Conservation (phyloP, 148 eudicot species). For the Amaranthus hypochondriacus region DNA sequence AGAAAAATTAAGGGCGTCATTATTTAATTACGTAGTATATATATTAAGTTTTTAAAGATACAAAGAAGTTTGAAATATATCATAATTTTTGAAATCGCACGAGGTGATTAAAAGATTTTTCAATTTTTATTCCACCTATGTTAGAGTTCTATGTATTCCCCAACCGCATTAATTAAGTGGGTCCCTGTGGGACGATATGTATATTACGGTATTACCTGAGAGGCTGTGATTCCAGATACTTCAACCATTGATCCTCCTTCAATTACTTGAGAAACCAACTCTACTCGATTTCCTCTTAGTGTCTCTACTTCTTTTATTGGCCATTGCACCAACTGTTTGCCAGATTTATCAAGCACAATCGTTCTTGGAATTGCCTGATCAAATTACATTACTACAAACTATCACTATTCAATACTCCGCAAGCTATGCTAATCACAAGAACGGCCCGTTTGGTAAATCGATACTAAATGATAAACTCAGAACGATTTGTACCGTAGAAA, state of each 20-base stretch:
- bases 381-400: background rate
- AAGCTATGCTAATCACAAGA: background rate
- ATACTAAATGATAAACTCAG: too few relatives aligned
- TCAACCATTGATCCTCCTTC: constrained; percentile 23
- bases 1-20: too few relatives aligned
- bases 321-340: constrained; percentile 43
- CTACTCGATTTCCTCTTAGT: constrained; percentile 21
- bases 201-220: constrained; percentile 30
- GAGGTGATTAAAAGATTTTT: too few relatives aligned
- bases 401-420: background rate
- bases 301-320: constrained; percentile 37
- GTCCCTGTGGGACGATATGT: background rate
- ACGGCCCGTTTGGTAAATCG: too few relatives aligned
- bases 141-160: too few relatives aligned
- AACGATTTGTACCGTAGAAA: background rate
- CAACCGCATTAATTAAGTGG: too few relatives aligned
- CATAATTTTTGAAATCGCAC: too few relatives aligned
- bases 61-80: too few relatives aligned
- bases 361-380: constrained; percentile 43
- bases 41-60: too few relatives aligned
- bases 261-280: constrained; percentile 16
- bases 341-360: constrained; percentile 23
- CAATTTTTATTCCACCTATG: too few relatives aligned
- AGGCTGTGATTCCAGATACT: constrained; percentile 33
- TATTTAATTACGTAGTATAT: too few relatives aligned